phyloP scores from a whole-genome alignment of 176 grass and related monocot species.

The Chloris gayana region DNA sequence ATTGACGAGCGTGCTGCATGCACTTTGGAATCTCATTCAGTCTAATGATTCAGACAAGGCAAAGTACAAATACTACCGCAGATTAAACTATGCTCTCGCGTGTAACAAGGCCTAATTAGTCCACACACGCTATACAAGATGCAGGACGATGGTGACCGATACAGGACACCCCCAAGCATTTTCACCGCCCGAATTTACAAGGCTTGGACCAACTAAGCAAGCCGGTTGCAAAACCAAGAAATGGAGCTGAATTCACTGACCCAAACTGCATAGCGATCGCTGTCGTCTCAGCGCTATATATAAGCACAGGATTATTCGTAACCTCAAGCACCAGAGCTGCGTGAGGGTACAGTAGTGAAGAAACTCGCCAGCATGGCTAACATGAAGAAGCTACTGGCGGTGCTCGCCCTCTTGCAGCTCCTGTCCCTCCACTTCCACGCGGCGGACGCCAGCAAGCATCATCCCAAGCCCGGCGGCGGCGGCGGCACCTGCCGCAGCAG shows the following conservation, averaged over 20 bases:
- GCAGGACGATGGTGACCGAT: not conserved
- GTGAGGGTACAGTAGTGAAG: not conserved
- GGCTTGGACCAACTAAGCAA: not conserved
- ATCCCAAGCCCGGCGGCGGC: not conserved
- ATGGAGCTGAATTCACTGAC: not conserved
- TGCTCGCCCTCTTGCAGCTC: conserved; percentile 41
- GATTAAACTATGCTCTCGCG: not conserved
- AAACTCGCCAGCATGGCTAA: conserved; percentile 8
- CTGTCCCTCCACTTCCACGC: conserved; percentile 35
- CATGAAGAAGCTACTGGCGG: conserved; percentile 11
- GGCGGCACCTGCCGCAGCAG: conserved; percentile 38
- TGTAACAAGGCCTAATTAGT: not conserved
- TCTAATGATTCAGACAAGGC: not conserved
- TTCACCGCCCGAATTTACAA: conserved; percentile 15
- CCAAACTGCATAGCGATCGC: conserved; percentile 8
- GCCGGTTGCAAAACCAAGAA: conserved; percentile 8
- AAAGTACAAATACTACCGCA: not conserved
- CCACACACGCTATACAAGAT: not conserved
- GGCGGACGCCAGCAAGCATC: conserved; percentile 18
- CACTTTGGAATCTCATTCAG: conserved; percentile 30
- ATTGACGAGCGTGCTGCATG: not conserved
- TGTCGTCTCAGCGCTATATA: conserved; percentile 28
- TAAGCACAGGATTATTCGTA: no score
- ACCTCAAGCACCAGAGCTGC: not conserved
- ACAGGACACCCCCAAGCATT: not conserved